Evolutionary conservation across 305 asterid species (phyloP).

Genomic region (Andrographis paniculata): DNA sequence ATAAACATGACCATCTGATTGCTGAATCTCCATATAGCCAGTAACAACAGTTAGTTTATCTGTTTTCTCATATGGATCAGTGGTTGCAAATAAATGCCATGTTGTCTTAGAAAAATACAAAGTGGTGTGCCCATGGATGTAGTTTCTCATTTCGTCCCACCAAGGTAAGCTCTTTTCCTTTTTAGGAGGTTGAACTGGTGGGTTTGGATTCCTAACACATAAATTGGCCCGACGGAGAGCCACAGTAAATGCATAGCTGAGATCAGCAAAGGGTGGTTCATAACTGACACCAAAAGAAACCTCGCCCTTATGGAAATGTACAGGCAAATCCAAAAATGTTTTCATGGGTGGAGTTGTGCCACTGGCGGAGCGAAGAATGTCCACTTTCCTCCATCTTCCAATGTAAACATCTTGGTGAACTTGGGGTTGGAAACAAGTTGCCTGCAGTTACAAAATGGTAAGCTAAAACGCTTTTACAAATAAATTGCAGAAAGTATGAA

Average conservation of each 20-base stretch:
- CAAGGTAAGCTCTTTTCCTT: slow-evolving; percentile 98
- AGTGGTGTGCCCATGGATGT: slow-evolving; percentile 79
- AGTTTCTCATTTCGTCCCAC: slow-evolving; percentile 99
- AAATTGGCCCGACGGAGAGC: slow-evolving; percentile 99
- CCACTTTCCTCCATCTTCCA: slow-evolving; percentile 97
- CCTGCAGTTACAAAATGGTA: slow-evolving; percentile 47
- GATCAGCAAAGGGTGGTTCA: slow-evolving; percentile 88
- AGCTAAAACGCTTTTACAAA: too few relatives aligned
- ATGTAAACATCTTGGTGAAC: slow-evolving; percentile 71
- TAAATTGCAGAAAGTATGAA: slow-evolving; percentile 7
- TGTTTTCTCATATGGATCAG: slow-evolving; percentile 87
- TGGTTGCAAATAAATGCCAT: slow-evolving; percentile 88
- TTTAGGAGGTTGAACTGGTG: slow-evolving; percentile 72
- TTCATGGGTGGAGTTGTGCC: slow-evolving; percentile 99
- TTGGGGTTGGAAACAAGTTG: slow-evolving; percentile 98
- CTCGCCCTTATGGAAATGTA: slow-evolving; percentile 92
- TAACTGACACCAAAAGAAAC: slow-evolving; percentile 83
- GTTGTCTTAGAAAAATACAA: slow-evolving; percentile 73
- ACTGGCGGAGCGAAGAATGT: slow-evolving; percentile 83
- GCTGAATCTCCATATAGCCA: slow-evolving; percentile 79
- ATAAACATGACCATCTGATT: slow-evolving; percentile 86
- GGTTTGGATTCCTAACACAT: slow-evolving; percentile 81
- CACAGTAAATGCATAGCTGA: slow-evolving; percentile 93
- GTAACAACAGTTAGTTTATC: slow-evolving; percentile 68
- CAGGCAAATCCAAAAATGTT: slow-evolving; percentile 88